phyloP scores from a whole-genome alignment of 352 stramenopile genomes.

The Globisporangium emineosum region DNA sequence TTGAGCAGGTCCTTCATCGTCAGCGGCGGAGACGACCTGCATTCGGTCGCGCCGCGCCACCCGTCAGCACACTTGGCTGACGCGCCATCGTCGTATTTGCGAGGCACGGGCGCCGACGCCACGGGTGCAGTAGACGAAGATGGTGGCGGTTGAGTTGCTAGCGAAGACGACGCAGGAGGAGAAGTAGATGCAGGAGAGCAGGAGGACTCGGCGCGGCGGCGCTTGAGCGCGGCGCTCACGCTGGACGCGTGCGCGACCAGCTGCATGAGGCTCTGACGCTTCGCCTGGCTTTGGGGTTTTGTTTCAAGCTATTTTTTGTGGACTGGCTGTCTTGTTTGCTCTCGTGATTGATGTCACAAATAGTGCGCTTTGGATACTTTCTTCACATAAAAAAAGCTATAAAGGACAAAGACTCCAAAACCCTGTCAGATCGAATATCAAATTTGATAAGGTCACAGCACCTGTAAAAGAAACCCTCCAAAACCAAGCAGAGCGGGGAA shows the following conservation, averaged over 20 bases:
- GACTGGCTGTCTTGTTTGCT: too few relatives aligned
- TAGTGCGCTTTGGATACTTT: too few relatives aligned
- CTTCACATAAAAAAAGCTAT: too few relatives aligned
- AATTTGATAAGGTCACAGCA: too few relatives aligned
- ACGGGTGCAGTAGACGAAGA: conserved; percentile 15
- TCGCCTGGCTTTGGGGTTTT: too few relatives aligned
- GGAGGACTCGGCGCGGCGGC: conserved; percentile 24
- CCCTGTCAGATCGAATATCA: too few relatives aligned
- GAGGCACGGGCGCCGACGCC: not conserved
- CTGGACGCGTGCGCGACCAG: not conserved
- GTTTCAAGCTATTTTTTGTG: too few relatives aligned
- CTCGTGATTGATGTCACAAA: too few relatives aligned
- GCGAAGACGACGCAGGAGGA: conserved; percentile 18
- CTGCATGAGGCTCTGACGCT: not conserved
- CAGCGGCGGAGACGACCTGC: not conserved
- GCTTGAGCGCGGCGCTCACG: conserved; percentile 28
- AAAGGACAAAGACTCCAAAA: too few relatives aligned
- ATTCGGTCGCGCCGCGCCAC: conserved; percentile 3
- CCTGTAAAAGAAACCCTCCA: too few relatives aligned
- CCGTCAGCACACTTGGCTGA: conserved; percentile 2
- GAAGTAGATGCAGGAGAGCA: conserved; percentile 20
- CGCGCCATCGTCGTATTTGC: conserved; percentile 8
- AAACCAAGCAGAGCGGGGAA: too few relatives aligned
- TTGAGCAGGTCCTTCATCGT: conserved; percentile 19
- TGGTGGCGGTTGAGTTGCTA: too few relatives aligned